These are phyloP conservation scores for Melampsora americana DNA, from an alignment of 1,284 basidiomycete species.

Conservation along the genomic window DNA sequence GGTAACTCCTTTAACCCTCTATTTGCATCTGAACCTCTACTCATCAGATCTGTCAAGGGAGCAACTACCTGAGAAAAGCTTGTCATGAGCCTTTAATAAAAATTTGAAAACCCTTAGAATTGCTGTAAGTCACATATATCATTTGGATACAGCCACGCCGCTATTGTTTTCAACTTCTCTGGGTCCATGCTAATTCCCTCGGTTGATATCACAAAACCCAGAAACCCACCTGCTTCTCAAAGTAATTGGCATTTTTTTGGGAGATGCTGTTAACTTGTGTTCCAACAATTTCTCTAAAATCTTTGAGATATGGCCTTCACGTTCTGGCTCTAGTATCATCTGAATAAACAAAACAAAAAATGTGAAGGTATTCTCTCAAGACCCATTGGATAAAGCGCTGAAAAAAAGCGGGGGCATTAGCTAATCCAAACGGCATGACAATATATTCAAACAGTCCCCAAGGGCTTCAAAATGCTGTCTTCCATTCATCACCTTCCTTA, in stretches of 20 bases:
- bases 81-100: no score
- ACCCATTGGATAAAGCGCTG: no score
- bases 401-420: constrained; percentile 55
- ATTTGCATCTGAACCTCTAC: neutral
- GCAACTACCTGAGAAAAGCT: neutral
- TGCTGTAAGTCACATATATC: neutral
- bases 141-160: constrained; percentile 6
- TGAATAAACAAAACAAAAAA: constrained; percentile 29
- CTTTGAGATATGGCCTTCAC: neutral
- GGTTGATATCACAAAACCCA: neutral
- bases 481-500: neutral
- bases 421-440: constrained; percentile 56
- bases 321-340: constrained; percentile 13
- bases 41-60: constrained; percentile 16
- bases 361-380: neutral
- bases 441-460: neutral
- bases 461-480: neutral
- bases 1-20: neutral
- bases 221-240: neutral
- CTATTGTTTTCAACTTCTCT: neutral
- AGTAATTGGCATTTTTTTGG: constrained; percentile 9
- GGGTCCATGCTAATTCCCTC: no score
- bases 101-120: neutral
- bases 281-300: neutral
- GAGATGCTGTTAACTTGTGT: no score